Base-by-base conservation (phyloP, 1,284 basidiomycete species). In the Marasmius oreades region DNA sequence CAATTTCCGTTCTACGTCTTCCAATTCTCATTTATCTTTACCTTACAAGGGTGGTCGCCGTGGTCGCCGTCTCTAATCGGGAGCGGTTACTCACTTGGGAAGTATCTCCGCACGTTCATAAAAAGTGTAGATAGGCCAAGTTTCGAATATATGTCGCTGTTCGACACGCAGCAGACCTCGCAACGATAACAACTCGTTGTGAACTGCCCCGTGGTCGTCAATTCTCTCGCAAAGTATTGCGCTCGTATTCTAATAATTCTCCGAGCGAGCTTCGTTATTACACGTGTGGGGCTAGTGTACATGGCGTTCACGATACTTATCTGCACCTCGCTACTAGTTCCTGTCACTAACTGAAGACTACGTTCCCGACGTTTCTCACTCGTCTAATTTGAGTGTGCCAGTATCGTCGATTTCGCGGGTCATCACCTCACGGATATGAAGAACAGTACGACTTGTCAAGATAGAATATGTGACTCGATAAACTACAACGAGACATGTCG, bases 11-110 rank as follows among this genome's bases (percentile, higher is more conserved):
- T n/a, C n/a, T n/a, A n/a, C n/a, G n/a, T n/a, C n/a, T n/a, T n/a
- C 42, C 42, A 1, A 57, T 36, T 5, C 46, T 31, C 36, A 48
- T n/a, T 51, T 45, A 58, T 24, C 47, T 55, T 64, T 53, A 60
- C 53, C 11, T 46, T 52, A 31, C 61, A 95, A 31, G 95, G 96
- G 96, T 89, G 96, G 96, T 96, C 93, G 96, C 69, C 95, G 96
- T 81, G 96, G 96, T 95, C 93, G 95, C 73, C 93, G 96, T 90
- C 87, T 98, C 67, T 90, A 78, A 85, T 78, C 51, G 11, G 2
- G 33, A 18, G n/a, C n/a, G n/a, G n/a, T n/a, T n/a, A n/a, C 31
- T 22, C 12, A 3, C 20, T 51, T 23, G 39, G n/a, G 23, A 22
- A 5, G 14, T 28, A 14, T 26, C 22, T 18, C 31, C 18, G 31